Evolutionary conservation across 306 rosid genomes (phyloP).

Genomic region (Lotus japonicus): DNA sequence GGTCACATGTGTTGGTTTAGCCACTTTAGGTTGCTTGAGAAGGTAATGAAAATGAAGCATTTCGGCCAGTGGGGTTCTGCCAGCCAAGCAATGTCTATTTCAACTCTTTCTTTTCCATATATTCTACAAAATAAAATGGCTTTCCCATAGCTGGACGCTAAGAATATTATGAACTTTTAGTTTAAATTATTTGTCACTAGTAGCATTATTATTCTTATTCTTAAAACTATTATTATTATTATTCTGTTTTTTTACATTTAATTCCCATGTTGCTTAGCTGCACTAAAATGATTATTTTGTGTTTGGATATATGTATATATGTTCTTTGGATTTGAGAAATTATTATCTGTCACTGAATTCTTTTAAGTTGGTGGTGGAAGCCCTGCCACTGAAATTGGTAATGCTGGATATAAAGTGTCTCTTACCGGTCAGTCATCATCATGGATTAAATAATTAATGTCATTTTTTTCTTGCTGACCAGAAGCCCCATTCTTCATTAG

Average conservation of each 20-base stretch:
- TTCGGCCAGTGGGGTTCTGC: slow-evolving; percentile 15
- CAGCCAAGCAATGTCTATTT: slow-evolving; percentile 31
- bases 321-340: neutral
- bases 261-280: slow-evolving; percentile 4
- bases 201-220: too few relatives aligned
- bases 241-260: neutral
- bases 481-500: slow-evolving; percentile 6
- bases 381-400: slow-evolving; percentile 20
- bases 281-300: neutral
- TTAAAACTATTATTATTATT: neutral
- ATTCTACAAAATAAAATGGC: slow-evolving; percentile 27
- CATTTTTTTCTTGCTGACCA: neutral
- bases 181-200: too few relatives aligned
- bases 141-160: slow-evolving; percentile 20
- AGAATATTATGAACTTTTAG: slow-evolving; percentile 12
- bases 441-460: slow-evolving; percentile 23
- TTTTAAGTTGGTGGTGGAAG: slow-evolving; percentile 20
- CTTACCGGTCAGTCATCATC: neutral
- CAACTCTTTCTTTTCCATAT: neutral
- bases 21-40: neutral
- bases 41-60: neutral
- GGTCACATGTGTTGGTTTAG: slow-evolving; percentile 35
- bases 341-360: neutral
- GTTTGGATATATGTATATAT: neutral
- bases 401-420: neutral